Evolutionary conservation across 2,329 filamentous ascomycete genomes (phyloP).

Genomic region (Stagonosporopsis chrysanthemi): DNA sequence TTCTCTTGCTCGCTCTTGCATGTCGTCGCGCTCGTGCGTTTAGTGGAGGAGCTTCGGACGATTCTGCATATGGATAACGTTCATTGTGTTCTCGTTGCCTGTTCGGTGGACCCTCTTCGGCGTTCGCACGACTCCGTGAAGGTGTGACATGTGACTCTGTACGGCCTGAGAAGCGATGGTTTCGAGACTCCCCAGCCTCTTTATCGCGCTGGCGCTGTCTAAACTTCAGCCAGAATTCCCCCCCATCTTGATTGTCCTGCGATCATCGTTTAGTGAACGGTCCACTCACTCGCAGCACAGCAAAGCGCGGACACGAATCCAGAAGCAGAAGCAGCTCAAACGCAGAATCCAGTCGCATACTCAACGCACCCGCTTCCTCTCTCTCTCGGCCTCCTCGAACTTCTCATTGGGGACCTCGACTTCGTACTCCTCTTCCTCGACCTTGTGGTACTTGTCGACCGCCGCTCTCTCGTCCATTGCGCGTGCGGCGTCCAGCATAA

Average conservation of each 20-base stretch:
- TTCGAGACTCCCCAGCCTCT: not conserved
- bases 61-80: not conserved
- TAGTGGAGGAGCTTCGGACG: not conserved
- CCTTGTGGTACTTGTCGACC: slow-evolving; percentile 72
- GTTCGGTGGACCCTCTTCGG: not conserved
- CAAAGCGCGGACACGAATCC: not conserved
- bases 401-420: slow-evolving; percentile 63
- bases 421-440: slow-evolving; percentile 81
- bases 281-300: not conserved
- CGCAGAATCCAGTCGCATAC: slow-evolving; percentile 28
- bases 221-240: not conserved
- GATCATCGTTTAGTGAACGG: not conserved
- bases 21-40: not conserved
- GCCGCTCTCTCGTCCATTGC: slow-evolving; percentile 74
- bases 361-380: slow-evolving; percentile 42
- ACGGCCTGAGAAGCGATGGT: no score
- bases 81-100: not conserved
- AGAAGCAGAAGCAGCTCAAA: not conserved
- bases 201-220: not conserved
- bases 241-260: not conserved
- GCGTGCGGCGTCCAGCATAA: slow-evolving; percentile 82
- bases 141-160: not conserved
- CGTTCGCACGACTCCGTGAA: not conserved
- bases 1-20: not conserved
- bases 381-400: slow-evolving; percentile 29